Percentiles rank a stretch among this genome's conserved stretches.
Evolutionary conservation across 805 yeast species (phyloP).

Genomic region (Ogataea methanolica): DNA sequence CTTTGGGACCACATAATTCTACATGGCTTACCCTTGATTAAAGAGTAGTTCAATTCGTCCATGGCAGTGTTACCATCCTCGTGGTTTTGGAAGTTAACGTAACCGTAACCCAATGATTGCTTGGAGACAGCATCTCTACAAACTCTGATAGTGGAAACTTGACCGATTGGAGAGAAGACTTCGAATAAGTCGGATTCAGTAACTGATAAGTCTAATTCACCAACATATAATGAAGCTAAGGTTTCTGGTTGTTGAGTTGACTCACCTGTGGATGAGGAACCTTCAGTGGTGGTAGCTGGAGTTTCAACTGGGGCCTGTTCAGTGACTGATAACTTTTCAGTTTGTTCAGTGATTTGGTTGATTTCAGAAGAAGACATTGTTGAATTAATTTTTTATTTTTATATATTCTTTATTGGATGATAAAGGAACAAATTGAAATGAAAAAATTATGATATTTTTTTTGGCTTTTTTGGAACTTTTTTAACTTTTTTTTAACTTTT

Average conservation of each 20-base stretch:
- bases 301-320: constrained; percentile 27
- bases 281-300: constrained; percentile 28
- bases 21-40: constrained; percentile 93
- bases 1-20: constrained; percentile 99
- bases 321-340: constrained; percentile 31
- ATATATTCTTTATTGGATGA: constrained; percentile 2
- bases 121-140: constrained; percentile 98
- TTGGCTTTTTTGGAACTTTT: constrained; percentile 17
- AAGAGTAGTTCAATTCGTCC: constrained; percentile 91
- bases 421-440: constrained; percentile 7
- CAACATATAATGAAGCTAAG: constrained; percentile 90
- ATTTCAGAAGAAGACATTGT: constrained; percentile 32
- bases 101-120: constrained; percentile 96
- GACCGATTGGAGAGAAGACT: constrained; percentile 90
- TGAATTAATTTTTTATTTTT: constrained; percentile 13
- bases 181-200: constrained; percentile 94
- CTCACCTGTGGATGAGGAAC: constrained; percentile 28
- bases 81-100: constrained; percentile 88
- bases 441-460: constrained; percentile 12
- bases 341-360: constrained; percentile 30
- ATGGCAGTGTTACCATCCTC: constrained; percentile 92
- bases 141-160: constrained; percentile 94
- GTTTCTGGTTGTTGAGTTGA: constrained; percentile 45
- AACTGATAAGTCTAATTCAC: constrained; percentile 90
- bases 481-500: constrained; percentile 16